Conservation (phyloP, 2,329 filamentous ascomycete species). For the Xylaria sp. region DNA sequence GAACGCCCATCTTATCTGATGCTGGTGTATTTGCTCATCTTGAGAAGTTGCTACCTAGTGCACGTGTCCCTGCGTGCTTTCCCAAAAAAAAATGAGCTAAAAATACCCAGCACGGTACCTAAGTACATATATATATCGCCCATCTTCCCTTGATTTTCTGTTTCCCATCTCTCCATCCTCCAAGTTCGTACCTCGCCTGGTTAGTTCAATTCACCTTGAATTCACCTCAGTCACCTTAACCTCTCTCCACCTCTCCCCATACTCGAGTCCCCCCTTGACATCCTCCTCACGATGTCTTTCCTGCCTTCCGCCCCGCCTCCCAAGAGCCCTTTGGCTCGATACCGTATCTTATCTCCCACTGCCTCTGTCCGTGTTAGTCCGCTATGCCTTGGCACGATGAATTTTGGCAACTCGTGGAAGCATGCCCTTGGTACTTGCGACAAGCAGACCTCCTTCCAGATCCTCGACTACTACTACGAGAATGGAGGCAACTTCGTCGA, state of each 20-base stretch:
- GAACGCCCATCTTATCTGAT: no score
- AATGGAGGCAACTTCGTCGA: constrained; percentile 69
- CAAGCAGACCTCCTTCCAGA: constrained; percentile 55
- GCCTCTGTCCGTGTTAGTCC: constrained; percentile 64
- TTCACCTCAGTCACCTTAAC: neutral
- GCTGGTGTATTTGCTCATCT: no score
- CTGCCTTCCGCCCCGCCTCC: constrained; percentile 39
- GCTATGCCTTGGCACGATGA: constrained; percentile 57
- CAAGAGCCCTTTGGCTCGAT: constrained; percentile 57
- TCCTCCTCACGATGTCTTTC: constrained; percentile 24
- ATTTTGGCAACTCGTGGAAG: constrained; percentile 52
- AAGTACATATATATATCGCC: neutral
- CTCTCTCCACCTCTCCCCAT: neutral
- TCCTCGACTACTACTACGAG: constrained; percentile 61
- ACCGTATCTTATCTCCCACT: constrained; percentile 60
- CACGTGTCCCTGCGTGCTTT: no score
- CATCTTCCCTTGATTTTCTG: neutral
- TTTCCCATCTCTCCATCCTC: neutral
- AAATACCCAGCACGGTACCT: no score
- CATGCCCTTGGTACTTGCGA: constrained; percentile 58
- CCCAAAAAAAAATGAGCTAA: no score
- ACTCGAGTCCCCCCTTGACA: neutral
- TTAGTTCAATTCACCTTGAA: neutral
- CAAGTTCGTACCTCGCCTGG: no score
- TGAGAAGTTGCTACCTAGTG: no score